Conservation (phyloP, 2,329 filamentous ascomycete species). For the Torrubiella hemipterigena region DNA sequence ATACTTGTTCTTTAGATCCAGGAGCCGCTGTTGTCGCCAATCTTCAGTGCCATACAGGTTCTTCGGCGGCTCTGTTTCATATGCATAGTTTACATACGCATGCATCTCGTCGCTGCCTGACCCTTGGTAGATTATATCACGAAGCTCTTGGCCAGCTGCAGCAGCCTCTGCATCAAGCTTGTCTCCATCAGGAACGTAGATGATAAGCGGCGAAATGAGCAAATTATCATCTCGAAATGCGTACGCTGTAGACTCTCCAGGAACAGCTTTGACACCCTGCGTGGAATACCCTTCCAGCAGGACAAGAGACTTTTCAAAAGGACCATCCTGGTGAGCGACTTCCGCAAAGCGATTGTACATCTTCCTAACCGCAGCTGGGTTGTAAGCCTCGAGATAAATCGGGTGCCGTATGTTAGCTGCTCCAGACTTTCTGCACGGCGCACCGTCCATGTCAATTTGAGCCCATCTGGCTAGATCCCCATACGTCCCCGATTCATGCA, state of each 20-base stretch:
- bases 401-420: conserved; percentile 29
- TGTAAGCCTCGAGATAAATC: conserved; percentile 27
- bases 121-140: conserved; percentile 20
- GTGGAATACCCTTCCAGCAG: conserved; percentile 35
- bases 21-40: conserved; percentile 31
- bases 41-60: conserved; percentile 30
- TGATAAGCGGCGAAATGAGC: conserved; percentile 23
- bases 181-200: conserved; percentile 17
- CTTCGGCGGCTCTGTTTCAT: conserved; percentile 25
- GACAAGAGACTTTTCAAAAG: conserved; percentile 19
- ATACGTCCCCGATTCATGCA: conserved; percentile 25
- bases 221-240: conserved; percentile 32
- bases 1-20: conserved; percentile 29
- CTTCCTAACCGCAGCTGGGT: conserved; percentile 15
- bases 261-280: conserved; percentile 26
- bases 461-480: conserved; percentile 31
- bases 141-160: conserved; percentile 22
- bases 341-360: conserved; percentile 20
- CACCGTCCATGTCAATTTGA: conserved; percentile 20
- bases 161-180: conserved; percentile 18
- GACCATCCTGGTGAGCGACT: conserved; percentile 12
- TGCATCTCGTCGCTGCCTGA: conserved; percentile 19
- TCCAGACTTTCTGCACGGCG: conserved; percentile 28
- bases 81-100: conserved; percentile 36
- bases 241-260: conserved; percentile 26